These are phyloP conservation scores for Biancaea sappan DNA, from an alignment of 306 rosid species.

Conservation along the genomic window DNA sequence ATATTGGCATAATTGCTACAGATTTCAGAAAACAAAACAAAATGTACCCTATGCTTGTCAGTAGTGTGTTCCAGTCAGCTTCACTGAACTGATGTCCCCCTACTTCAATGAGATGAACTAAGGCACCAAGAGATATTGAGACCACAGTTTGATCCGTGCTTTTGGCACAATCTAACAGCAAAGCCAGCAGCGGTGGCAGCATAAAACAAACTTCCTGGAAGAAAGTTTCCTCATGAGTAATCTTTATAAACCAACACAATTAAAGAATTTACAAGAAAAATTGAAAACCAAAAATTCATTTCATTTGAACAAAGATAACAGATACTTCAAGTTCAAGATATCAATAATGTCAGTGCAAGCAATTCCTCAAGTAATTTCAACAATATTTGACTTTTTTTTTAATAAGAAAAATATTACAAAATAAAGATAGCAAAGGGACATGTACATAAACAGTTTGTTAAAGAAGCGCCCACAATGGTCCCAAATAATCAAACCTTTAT, in stretches of 20 bases:
- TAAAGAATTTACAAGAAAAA: constrained; percentile 4
- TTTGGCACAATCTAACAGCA: constrained; percentile 97
- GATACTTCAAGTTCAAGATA: constrained; percentile 31
- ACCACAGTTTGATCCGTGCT: constrained; percentile 97
- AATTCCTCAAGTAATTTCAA: constrained; percentile 9
- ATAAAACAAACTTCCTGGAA: constrained; percentile 98
- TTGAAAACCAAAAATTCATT: constrained; percentile 7
- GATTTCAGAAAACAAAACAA: constrained; percentile 34
- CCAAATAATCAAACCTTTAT: neutral
- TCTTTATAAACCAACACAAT: constrained; percentile 13
- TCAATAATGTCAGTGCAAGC: constrained; percentile 4
- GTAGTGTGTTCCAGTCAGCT: constrained; percentile 89
- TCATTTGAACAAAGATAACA: constrained; percentile 14
- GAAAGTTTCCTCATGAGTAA: constrained; percentile 30
- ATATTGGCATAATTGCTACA: constrained; percentile 20
- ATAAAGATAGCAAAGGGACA: neutral
- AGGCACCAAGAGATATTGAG: constrained; percentile 95
- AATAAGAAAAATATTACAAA: neutral
- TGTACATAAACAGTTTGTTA: neutral
- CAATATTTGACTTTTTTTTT: neutral
- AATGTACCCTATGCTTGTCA: constrained; percentile 85
- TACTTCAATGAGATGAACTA: constrained; percentile 95
- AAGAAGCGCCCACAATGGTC: neutral
- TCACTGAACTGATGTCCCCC: constrained; percentile 99
- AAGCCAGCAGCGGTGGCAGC: constrained; percentile 88